These are phyloP conservation scores for Dendryphion nanum DNA, from an alignment of 2,329 filamentous ascomycete genomes.

Conservation along the genomic window DNA sequence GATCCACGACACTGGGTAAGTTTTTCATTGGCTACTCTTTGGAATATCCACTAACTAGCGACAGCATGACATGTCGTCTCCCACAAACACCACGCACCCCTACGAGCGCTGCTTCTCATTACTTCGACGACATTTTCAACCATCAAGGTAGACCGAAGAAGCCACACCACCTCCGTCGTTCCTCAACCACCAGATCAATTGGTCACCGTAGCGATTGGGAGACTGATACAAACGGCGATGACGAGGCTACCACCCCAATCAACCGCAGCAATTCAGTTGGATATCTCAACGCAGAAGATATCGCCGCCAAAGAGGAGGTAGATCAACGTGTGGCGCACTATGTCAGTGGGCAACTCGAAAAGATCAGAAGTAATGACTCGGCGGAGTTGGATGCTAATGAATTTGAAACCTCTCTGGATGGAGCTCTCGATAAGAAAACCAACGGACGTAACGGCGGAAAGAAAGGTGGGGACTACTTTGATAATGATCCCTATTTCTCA, in stretches of 20 bases:
- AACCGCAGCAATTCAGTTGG: slow-evolving; percentile 49
- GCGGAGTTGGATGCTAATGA: slow-evolving; percentile 58
- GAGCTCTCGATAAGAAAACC: slow-evolving; percentile 17
- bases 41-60: slow-evolving; percentile 41
- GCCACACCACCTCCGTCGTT: slow-evolving; percentile 65
- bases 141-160: slow-evolving; percentile 43
- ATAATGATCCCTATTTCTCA: no score
- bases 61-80: slow-evolving; percentile 79
- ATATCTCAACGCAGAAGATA: slow-evolving; percentile 53
- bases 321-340: slow-evolving; percentile 73
- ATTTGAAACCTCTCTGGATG: slow-evolving; percentile 59
- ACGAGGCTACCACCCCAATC: slow-evolving; percentile 21
- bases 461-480: no score
- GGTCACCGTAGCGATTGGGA: slow-evolving; percentile 77
- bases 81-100: slow-evolving; percentile 92
- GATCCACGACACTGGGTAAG: slow-evolving; percentile 96
- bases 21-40: slow-evolving; percentile 10
- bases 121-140: slow-evolving; percentile 90
- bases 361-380: slow-evolving; percentile 62
- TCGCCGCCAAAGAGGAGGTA: slow-evolving; percentile 35
- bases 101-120: slow-evolving; percentile 78
- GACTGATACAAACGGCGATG: slow-evolving; percentile 37
- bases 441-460: slow-evolving; percentile 22
- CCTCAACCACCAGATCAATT: slow-evolving; percentile 80
- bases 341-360: slow-evolving; percentile 75